Base-by-base conservation (phyloP, 2,329 filamentous ascomycete genomes). In the Pezicula carpinea region DNA sequence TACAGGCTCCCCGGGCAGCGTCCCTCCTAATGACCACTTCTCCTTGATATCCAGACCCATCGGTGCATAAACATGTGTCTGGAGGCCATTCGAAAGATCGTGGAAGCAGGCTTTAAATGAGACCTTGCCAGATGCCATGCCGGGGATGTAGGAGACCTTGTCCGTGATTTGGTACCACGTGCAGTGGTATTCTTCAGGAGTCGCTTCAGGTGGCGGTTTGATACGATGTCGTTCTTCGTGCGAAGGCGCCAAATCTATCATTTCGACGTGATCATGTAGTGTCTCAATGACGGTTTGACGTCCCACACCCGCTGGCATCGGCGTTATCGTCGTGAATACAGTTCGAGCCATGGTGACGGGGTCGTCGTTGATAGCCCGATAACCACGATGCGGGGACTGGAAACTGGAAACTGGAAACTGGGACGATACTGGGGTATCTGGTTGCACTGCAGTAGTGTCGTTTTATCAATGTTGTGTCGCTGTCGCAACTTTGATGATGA, bases 161-260 rank as follows among this genome's bases (percentile, higher is more conserved):
- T 95, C 88, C 47, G 83, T 88, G 59, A 91, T 73, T 46, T 80
- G 77, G 68, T 91, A 95, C 89, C 89, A 95, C 14, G 71, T 73
- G 55, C 81, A 85, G 52, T 79, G 70, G 50, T 75, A 78, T 69
- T 95, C 89, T 55, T 92, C 87, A 13, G 79, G 70, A 0, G 78
- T 70, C 6, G 86, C 83, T 61, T 83, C 77, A n/a, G 75, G 62
- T 0, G 88, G 87, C 4, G 87, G 74, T 26, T 75, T 72, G 66
- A 88, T 87, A 33, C 73, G 73, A 52, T 82, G 75, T 49, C 87
- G 80, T 49, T 85, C 80, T 50, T 84, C 80, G 50, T 95, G 85
- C 40, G 95, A 75, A 1, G 89, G 89, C 65, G 93, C 95, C 49
- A 95, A 71, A 61, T 91, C 85, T 62, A 95, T 93, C 83, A 95